Conservation (phyloP, 805 yeast genomes). For the Saturnispora bothae region DNA sequence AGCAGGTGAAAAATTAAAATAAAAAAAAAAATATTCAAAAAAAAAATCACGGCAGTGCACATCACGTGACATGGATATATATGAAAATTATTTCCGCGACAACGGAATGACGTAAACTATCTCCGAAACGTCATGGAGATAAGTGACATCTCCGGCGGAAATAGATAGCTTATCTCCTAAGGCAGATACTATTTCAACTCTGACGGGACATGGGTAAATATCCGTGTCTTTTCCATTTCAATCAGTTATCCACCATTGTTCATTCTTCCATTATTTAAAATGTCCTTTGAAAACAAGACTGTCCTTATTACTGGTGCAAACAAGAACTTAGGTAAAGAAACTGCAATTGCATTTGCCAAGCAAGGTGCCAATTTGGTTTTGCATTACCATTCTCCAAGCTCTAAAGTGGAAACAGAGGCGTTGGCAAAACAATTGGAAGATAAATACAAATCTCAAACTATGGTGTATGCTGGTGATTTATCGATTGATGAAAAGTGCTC, state of each 20-base stretch:
- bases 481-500: constrained; percentile 32
- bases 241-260: neutral
- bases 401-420: constrained; percentile 27
- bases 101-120: no score
- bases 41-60: no score
- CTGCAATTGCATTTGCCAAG: constrained; percentile 40
- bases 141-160: no score
- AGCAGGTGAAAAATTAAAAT: no score
- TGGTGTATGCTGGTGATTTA: constrained; percentile 33
- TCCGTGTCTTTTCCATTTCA: no score
- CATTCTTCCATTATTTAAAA: neutral
- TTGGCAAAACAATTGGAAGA: constrained; percentile 29
- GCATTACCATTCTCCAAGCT: constrained; percentile 41
- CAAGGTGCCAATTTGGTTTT: constrained; percentile 43
- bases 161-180: no score
- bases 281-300: constrained; percentile 11
- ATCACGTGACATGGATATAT: no score
- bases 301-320: constrained; percentile 17
- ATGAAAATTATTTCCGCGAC: no score
- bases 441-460: constrained; percentile 32
- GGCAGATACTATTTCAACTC: no score
- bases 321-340: constrained; percentile 15
- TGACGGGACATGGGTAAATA: no score
- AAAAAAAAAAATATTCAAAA: no score
- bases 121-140: no score